Percentiles rank a stretch among this genome's conserved stretches.
phyloP scores from a whole-genome alignment of 2,329 filamentous ascomycete genomes.

The Boeremia lycopersici region DNA sequence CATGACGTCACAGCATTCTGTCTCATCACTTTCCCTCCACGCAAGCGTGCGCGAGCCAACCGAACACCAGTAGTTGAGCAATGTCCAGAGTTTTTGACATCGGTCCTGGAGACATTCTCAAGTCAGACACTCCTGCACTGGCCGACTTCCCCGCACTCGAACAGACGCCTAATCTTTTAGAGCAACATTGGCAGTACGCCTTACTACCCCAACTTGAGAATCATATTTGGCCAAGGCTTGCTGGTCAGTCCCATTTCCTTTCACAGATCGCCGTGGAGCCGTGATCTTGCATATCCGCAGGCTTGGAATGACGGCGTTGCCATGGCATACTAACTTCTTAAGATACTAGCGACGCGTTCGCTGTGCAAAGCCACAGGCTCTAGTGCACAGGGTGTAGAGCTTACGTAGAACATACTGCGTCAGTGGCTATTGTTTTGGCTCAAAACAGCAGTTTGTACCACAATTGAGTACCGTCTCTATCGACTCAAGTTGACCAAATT shows the following conservation, averaged over 20 bases:
- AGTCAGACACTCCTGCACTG: not conserved
- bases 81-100: not conserved
- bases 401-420: not conserved
- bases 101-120: not conserved
- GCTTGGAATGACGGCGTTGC: constrained; percentile 22
- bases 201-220: not conserved
- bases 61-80: not conserved
- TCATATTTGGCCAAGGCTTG: not conserved
- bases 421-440: not conserved
- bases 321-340: constrained; percentile 14
- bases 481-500: not conserved
- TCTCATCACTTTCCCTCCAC: not conserved
- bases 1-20: too few species aligned
- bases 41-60: not conserved
- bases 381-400: too few species aligned
- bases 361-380: not conserved
- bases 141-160: constrained; percentile 4
- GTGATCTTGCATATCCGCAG: constrained; percentile 13
- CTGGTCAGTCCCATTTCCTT: not conserved
- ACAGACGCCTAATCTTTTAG: not conserved
- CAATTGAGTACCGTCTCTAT: not conserved
- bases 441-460: not conserved
- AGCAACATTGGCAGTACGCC: not conserved
- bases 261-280: constrained; percentile 11
- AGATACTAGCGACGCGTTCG: not conserved